Percentiles rank a stretch among this genome's conserved stretches.
phyloP scores from a whole-genome alignment of 2,329 filamentous ascomycete genomes.

The Fusarium palustre region DNA sequence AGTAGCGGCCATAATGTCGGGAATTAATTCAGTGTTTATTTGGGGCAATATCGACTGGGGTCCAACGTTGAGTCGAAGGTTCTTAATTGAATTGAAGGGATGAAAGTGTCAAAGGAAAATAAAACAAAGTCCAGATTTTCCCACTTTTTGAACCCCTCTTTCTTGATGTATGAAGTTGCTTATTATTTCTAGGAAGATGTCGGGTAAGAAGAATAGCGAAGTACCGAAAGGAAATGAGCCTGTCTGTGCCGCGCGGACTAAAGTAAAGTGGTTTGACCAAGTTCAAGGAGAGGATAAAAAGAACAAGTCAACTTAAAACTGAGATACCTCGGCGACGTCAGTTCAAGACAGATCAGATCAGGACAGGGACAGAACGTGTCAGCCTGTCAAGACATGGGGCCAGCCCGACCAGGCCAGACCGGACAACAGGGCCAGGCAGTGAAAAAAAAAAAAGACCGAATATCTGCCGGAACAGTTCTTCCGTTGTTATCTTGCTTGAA shows the following conservation, averaged over 20 bases:
- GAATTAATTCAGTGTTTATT: not conserved
- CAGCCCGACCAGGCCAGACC: no score
- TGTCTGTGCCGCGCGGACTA: slow-evolving; percentile 15
- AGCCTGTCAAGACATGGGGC: not conserved
- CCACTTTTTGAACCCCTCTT: slow-evolving; percentile 8
- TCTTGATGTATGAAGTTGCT: not conserved
- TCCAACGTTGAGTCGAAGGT: not conserved
- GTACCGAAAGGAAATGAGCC: not conserved
- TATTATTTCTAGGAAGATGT: not conserved
- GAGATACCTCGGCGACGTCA: slow-evolving; percentile 2
- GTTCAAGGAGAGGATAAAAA: not conserved
- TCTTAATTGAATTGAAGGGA: not conserved
- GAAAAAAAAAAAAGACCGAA: not conserved
- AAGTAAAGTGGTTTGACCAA: slow-evolving; percentile 23
- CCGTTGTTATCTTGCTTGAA: not conserved
- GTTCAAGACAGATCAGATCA: not conserved
- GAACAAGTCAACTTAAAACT: not conserved
- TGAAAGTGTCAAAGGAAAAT: not conserved
- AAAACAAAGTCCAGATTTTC: not conserved
- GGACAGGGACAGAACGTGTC: not conserved
- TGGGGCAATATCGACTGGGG: not conserved
- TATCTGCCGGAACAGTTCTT: not conserved
- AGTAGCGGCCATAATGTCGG: slow-evolving; percentile 6
- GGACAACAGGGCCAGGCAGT: no score
- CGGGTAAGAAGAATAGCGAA: not conserved